phyloP scores from a whole-genome alignment of 2,329 filamentous ascomycete species.

The Didymellaceae sp. region DNA sequence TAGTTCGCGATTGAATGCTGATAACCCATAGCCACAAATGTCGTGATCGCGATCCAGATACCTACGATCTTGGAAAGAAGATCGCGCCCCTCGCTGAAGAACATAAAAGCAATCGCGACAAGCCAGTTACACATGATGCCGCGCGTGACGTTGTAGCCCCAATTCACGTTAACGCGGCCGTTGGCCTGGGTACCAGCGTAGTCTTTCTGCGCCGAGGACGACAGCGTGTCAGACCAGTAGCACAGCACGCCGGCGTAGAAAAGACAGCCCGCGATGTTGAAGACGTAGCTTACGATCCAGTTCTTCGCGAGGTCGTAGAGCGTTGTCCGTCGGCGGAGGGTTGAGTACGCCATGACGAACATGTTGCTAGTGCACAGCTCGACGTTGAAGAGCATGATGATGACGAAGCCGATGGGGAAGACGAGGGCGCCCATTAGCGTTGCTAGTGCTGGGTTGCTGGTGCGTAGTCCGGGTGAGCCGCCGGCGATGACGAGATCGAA shows the following conservation, averaged over 20 bases:
- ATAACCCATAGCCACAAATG: constrained; percentile 16
- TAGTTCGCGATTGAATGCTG: constrained; percentile 19
- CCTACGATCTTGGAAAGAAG: constrained; percentile 12
- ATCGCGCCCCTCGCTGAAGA: constrained; percentile 13
- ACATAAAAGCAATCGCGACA: constrained; percentile 10
- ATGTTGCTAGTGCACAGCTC: constrained; percentile 27
- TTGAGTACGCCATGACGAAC: constrained; percentile 24
- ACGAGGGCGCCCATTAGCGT: constrained; percentile 15
- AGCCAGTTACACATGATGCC: constrained; percentile 21
- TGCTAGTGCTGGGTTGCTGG: constrained; percentile 21
- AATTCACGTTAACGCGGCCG: constrained; percentile 14
- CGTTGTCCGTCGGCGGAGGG: constrained; percentile 14
- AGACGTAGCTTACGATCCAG: constrained; percentile 20
- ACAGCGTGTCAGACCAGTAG: constrained; percentile 20
- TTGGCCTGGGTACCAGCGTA: constrained; percentile 17
- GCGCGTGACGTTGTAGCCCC: constrained; percentile 15
- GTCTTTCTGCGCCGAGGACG: constrained; percentile 18
- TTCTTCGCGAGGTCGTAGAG: constrained; percentile 17
- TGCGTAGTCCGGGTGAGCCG: constrained; percentile 30
- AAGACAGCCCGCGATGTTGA: constrained; percentile 16
- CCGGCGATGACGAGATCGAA: constrained; percentile 43
- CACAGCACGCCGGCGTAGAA: constrained; percentile 23
- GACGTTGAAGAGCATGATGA: constrained; percentile 23
- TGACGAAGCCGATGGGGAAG: constrained; percentile 23
- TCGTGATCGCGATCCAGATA: constrained; percentile 15